Conservation (phyloP, 352 stramenopile genomes). For the Globisporangium recalcitrans region DNA sequence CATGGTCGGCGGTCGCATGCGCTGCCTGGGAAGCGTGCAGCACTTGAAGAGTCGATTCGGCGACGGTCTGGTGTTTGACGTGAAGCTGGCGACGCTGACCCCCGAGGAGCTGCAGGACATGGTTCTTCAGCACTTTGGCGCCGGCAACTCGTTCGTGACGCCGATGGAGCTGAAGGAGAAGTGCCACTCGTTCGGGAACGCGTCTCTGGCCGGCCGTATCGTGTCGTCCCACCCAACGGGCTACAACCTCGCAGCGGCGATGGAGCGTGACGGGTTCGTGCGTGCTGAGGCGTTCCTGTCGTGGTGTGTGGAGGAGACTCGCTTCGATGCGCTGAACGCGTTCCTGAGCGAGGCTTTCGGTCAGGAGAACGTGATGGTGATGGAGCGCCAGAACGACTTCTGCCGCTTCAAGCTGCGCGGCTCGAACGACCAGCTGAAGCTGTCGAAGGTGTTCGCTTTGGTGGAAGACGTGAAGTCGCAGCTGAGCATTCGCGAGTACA, state of each 20-base stretch:
- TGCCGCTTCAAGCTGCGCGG: constrained; percentile 18
- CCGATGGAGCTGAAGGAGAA: not conserved
- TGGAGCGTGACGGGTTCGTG: constrained; percentile 21
- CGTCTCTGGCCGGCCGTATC: constrained; percentile 34
- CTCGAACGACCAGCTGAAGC: constrained; percentile 19
- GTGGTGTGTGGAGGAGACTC: constrained; percentile 63
- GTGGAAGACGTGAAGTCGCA: constrained; percentile 54
- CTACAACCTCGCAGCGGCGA: constrained; percentile 45
- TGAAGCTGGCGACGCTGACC: not conserved
- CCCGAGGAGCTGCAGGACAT: not conserved
- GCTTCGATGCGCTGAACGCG: constrained; percentile 26
- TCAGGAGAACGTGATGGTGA: no score
- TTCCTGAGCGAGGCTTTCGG: no score
- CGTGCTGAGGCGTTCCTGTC: constrained; percentile 43
- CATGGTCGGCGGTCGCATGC: constrained; percentile 30
- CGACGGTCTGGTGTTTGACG: not conserved
- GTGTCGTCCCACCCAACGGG: constrained; percentile 52
- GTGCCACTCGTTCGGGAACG: not conserved
- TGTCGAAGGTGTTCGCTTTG: constrained; percentile 70
- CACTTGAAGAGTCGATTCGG: not conserved
- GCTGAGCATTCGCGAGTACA: constrained; percentile 80
- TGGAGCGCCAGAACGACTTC: no score
- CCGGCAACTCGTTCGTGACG: not conserved
- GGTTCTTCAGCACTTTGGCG: not conserved
- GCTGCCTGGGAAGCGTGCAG: not conserved